These are phyloP conservation scores for Pseudophaeomoniella oleicola DNA, from an alignment of 2,329 filamentous ascomycete genomes.

Conservation along the genomic window DNA sequence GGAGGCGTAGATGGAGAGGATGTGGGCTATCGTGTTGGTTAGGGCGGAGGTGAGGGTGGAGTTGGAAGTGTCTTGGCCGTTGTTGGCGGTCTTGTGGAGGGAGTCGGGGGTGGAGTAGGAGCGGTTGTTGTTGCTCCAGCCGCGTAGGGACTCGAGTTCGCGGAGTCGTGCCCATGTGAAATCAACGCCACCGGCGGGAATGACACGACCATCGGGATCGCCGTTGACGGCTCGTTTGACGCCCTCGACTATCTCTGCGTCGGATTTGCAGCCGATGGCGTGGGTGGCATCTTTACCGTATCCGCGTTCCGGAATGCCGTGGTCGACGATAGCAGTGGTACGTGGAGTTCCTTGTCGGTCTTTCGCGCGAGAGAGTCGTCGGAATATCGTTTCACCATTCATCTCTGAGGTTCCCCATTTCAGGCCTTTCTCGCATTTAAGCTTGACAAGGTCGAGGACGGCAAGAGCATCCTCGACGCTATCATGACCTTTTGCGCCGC, in stretches of 20 bases:
- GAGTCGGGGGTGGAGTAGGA: slow-evolving; percentile 25
- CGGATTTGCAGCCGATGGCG: slow-evolving; percentile 40
- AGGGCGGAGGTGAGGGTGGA: slow-evolving; percentile 24
- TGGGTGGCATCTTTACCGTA: slow-evolving; percentile 42
- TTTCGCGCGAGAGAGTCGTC: slow-evolving; percentile 51
- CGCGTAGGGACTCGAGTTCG: slow-evolving; percentile 43
- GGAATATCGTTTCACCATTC: slow-evolving; percentile 78
- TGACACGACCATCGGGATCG: slow-evolving; percentile 24
- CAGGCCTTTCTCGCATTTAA: slow-evolving; percentile 89
- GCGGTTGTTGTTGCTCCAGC: slow-evolving; percentile 41
- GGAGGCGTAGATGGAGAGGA: slow-evolving; percentile 38
- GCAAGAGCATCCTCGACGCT: slow-evolving; percentile 85
- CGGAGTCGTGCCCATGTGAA: slow-evolving; percentile 50
- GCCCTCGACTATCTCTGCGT: slow-evolving; percentile 42
- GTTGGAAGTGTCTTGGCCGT: slow-evolving; percentile 12
- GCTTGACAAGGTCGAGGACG: slow-evolving; percentile 82
- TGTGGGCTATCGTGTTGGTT: slow-evolving; percentile 33
- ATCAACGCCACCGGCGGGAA: slow-evolving; percentile 39
- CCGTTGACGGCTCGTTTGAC: slow-evolving; percentile 38
- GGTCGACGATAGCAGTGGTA: slow-evolving; percentile 59
- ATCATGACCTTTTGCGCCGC: slow-evolving; percentile 65
- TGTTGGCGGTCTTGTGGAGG: slow-evolving; percentile 18
- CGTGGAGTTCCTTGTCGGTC: slow-evolving; percentile 20
- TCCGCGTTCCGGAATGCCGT: slow-evolving; percentile 60
- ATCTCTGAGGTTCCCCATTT: slow-evolving; percentile 69